Base-by-base conservation (phyloP, 352 stramenopile species). In the Pythium volutum region DNA sequence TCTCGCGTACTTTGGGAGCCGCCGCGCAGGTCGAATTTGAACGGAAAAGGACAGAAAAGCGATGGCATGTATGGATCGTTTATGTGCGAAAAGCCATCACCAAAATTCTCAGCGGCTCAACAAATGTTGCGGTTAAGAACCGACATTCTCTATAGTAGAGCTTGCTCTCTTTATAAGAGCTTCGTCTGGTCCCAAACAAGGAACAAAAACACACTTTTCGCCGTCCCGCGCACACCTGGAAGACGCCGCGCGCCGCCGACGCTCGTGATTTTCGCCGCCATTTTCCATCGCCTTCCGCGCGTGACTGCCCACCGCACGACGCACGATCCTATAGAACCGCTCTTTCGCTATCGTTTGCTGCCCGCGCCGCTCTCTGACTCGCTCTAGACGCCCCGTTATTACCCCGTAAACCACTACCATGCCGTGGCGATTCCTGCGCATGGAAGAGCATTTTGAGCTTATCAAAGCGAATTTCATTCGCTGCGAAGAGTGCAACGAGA, bases 401-500 rank as follows among this genome's bases (percentile, higher is more conserved):
- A 10, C 3, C 3, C 4, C 8, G 11, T 36, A 27, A 29, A 36
- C 5, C 6, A 22, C 26, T 46, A 55, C 18, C 4, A 71, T 71
- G 64, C 64, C 64, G 41, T 71, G 64, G 64, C 67, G 67, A 7
- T 69, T 65, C 38, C 51, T 81, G 25, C 74, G 70, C 20, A 84
- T 88, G 62, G 77, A 87, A 27, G 74, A 78, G 67, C 77, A 88
- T 55, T 91, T 89, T 65, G 81, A 89, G 59, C 62, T 71, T 41
- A 67, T 76, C 59, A 73, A 70, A 14, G 81, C 79, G 36, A 91
- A 91, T 52, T 81, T 89, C 34, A 88, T 91, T 27, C 81, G 79
- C 41, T 91, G 81, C 55, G 81, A 91, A 42, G 78, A 91, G 62
- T 91, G 81, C 67, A 88, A 86, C 45, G 79, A 89, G 58, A 87